These are phyloP conservation scores for Lactuca sativa DNA, from an alignment of 129 eudicot genomes.

Conservation along the genomic window DNA sequence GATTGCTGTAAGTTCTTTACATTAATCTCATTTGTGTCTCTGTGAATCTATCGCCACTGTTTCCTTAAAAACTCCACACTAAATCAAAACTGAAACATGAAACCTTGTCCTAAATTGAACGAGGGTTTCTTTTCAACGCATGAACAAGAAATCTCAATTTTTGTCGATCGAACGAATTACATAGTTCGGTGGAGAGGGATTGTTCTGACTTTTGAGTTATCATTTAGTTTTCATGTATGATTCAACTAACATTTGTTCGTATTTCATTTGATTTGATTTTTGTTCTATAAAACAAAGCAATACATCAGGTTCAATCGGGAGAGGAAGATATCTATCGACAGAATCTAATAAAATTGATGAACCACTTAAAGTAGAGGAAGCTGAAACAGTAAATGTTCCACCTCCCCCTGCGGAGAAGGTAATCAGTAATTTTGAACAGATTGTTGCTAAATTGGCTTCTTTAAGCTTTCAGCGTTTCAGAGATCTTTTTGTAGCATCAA, in stretches of 20 bases:
- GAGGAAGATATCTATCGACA: conserved; percentile 58
- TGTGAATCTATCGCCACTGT: not conserved
- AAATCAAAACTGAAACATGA: not conserved
- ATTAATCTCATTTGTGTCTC: not conserved
- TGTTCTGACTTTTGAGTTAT: not conserved
- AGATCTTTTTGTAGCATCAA: not conserved
- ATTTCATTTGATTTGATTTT: not conserved
- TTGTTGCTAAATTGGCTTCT: not conserved
- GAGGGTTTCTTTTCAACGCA: not conserved
- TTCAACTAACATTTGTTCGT: conserved; percentile 4
- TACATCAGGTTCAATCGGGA: conserved; percentile 35
- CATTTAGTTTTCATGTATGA: conserved; percentile 11
- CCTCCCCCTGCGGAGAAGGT: conserved; percentile 92
- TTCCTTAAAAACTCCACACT: not conserved
- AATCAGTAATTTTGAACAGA: not conserved
- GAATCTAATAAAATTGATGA: conserved; percentile 55
- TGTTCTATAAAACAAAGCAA: conserved; percentile 24
- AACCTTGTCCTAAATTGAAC: conserved; percentile 1
- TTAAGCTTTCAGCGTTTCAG: not conserved
- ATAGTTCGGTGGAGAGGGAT: not conserved
- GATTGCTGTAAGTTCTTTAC: conserved; percentile 32
- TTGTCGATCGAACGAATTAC: conserved; percentile 20
- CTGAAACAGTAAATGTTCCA: conserved; percentile 65
- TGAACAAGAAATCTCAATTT: not conserved
- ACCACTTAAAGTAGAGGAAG: conserved; percentile 64